Evolutionary conservation across 1,139 yeast genomes (phyloP), one percentile per base, ranked within the genome.

Genomic region (Saccharomyces hybrid): DNA sequence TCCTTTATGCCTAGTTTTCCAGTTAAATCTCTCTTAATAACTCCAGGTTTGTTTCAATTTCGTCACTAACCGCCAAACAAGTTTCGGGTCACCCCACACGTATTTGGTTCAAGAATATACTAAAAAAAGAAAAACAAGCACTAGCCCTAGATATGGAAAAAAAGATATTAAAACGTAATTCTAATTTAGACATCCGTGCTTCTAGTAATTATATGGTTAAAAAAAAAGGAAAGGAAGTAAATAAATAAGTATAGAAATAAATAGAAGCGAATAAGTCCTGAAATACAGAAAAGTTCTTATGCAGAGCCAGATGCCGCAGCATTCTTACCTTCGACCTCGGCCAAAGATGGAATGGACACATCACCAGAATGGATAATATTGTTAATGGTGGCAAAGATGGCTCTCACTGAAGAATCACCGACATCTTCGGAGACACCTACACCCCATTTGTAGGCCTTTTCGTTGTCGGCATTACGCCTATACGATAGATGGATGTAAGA

Each of bases 381-480:
- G 65, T 89, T 90, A 59, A 89, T 76, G 54, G 88, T 83, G 47
- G 95, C 83, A 48, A 90, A 73, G 56, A 91, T 78, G 16, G 97
- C 88, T 64, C 83, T 80, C 73, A 88, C 82, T 14, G 96, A 85
- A 49, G 98, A 96, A 66, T 86, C 89, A 32, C 95, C 85, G 47
- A 90, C 97, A 78, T 93, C 98, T 70, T 86, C 89, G 69, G 90
- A 84, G 57, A 91, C 84, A 66, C 97, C 98, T 55, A 89, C 90
- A 73, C 99, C 98, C 97, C 98, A 91, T 68, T 82, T 80, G 56
- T 75, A 69, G 30, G 75, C 72, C 47, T 75, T 73, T 52, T 77
- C 75, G 59, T 78, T 77, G 52, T 78, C 77, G 30, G 68, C 61
- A 50, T 71, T 71, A 52, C 67, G 68, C 52, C 73, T 69, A 67